Base-by-base conservation (phyloP, 2,329 filamentous ascomycete genomes). In the Thermochaetoides dissita region DNA sequence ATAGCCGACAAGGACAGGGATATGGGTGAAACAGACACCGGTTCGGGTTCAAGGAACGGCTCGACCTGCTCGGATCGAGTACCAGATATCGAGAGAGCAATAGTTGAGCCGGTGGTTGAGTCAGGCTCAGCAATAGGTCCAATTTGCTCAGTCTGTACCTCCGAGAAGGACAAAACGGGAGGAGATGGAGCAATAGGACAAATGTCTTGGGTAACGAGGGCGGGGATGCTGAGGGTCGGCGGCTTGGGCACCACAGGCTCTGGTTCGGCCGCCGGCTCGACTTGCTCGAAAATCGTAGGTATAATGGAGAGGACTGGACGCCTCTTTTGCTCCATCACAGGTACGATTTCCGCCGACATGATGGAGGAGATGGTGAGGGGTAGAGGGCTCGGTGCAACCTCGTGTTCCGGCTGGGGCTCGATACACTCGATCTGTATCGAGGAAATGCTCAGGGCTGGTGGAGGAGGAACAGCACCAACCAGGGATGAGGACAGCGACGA, bases 371-470 rank as follows among this genome's bases (percentile, higher is more conserved):
- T 55, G 48, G 52, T 60, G 38, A 62, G n/a, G 12, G 37, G 31
- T 12, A 37, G 31, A 7, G 41, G 39, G 34, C 24, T 43, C 9
- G 40, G 56, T 4, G 57, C 50, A 2, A 46, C 34, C 42, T 58
- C 58, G 3, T 59, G 47, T 41, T 68, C 67, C 29, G 61, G 55
- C 6, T 54, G 33, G 2, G 67, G 67, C 49, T 67, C 62, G 10
- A 72, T 57, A 32, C 6, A 6, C n/a, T n/a, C n/a, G n/a, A n/a
- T n/a, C n/a, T n/a, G n/a, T n/a, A n/a, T n/a, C n/a, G n/a, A n/a
- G 54, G 71, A 72, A 32, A 72, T 54, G 36, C 54, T 62, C 30
- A 73, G 57, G 1, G 57, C 52, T 5, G 63, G 60, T 1, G 55
- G 52, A 8, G 57, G 50, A 1, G 58, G 53, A 12, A 58, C 41